A percentile compares a stretch with the other conserved stretches of the same genome.
phyloP scores from a whole-genome alignment of 768 basidiomycete genomes.

The Flagelloscypha sp. region DNA sequence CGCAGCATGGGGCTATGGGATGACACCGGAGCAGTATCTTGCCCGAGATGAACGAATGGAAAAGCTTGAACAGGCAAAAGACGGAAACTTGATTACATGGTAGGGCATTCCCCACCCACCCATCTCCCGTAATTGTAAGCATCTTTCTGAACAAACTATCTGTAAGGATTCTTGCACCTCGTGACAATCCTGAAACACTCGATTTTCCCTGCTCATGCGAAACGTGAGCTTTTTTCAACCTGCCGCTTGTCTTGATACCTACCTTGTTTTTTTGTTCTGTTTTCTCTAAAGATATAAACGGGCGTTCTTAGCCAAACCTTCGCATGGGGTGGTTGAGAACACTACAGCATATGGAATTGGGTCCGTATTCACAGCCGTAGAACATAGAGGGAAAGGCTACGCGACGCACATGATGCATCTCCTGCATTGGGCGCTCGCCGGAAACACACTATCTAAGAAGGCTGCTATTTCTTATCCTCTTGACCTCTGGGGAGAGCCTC shows the following conservation, averaged over 20 bases:
- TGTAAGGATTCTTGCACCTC: constrained; percentile 49
- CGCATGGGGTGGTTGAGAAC: constrained; percentile 15
- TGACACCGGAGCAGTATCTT: constrained; percentile 38
- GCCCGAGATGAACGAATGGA: constrained; percentile 32
- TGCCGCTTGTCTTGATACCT: constrained; percentile 1
- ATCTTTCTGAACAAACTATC: background rate
- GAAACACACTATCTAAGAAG: constrained; percentile 15
- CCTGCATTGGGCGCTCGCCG: constrained; percentile 47
- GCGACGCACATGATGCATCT: constrained; percentile 58
- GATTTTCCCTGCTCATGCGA: constrained; percentile 55
- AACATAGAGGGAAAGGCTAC: constrained; percentile 47
- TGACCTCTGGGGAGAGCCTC: constrained; percentile 34
- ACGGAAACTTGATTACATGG: constrained; percentile 46
- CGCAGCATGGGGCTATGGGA: constrained; percentile 34
- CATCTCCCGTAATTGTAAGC: background rate
- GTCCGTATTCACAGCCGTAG: constrained; percentile 45
- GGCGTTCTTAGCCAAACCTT: constrained; percentile 17
- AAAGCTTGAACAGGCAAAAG: constrained; percentile 30
- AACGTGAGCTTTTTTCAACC: constrained; percentile 36
- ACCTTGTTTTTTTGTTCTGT: background rate
- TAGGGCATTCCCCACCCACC: constrained; percentile 13
- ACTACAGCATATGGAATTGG: constrained; percentile 46
- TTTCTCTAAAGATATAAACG: constrained; percentile 20
- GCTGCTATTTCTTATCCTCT: constrained; percentile 28
- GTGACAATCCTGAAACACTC: constrained; percentile 39